Evolutionary conservation across 1,139 yeast genomes (phyloP).

Genomic region (Yamadazyma kanchanaburiensis): DNA sequence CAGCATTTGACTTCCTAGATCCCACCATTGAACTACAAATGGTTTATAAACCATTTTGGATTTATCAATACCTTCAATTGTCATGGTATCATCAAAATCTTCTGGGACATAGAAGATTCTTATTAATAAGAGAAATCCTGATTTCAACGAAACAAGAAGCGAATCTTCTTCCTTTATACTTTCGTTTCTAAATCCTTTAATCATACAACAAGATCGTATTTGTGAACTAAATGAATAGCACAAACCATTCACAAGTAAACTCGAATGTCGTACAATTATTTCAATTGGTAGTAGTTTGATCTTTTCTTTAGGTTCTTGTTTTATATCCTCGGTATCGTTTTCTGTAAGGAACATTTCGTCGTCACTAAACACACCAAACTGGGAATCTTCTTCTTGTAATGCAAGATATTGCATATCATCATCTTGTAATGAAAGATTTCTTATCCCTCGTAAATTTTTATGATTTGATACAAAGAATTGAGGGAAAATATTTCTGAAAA

Average conservation of each 20-base stretch:
- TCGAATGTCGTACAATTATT: constrained; percentile 33
- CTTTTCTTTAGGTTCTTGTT: neutral
- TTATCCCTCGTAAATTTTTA: constrained; percentile 33
- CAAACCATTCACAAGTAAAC: constrained; percentile 31
- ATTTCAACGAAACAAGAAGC: constrained; percentile 35
- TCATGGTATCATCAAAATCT: constrained; percentile 21
- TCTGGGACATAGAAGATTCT: constrained; percentile 35
- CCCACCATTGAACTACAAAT: constrained; percentile 55
- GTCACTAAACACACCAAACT: constrained; percentile 35
- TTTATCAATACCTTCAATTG: constrained; percentile 8
- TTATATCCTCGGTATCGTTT: constrained; percentile 2
- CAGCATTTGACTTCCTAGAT: constrained; percentile 17
- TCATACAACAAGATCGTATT: constrained; percentile 34
- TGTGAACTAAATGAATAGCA: constrained; percentile 32
- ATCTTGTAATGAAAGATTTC: constrained; percentile 33
- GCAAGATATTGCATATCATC: constrained; percentile 36
- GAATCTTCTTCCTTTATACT: constrained; percentile 34
- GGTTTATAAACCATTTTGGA: constrained; percentile 30
- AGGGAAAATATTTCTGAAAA: constrained; percentile 29
- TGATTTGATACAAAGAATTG: constrained; percentile 28
- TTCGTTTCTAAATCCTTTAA: constrained; percentile 23
- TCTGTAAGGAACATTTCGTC: constrained; percentile 19
- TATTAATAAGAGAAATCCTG: constrained; percentile 40
- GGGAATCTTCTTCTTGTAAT: constrained; percentile 40
- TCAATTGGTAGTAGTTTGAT: constrained; percentile 11